Evolutionary conservation across 257 asterid genomes (phyloP), one percentile per base, ranked within the genome.

Genomic region (Rubia yunnanensis): DNA sequence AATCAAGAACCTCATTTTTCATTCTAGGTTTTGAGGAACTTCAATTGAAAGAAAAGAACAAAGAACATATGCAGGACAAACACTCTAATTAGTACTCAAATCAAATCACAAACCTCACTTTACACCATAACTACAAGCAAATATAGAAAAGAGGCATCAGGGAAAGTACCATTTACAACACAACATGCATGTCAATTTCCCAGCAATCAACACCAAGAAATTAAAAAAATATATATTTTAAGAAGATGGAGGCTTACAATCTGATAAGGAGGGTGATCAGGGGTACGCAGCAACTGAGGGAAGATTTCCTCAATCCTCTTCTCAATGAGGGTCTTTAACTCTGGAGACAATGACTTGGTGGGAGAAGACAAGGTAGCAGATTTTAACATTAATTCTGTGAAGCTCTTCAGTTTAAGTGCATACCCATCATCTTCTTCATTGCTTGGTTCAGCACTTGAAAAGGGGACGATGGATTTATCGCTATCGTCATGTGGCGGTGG

Each of bases 191-290:
- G 67, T 41, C 26, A 23, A 39, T 14, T 5, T 39, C 17, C n/a
- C 2, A 28, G 10, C 14, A 61, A 44, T 36, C 22, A 34, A 60
- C 54, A 15, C 30, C 23, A 60, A 28, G 1, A 23, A 17, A 32
- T 4, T 14, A 50, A 50, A 7, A 20, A 50, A 50, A 35, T 3
- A 35, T 5, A 50, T 1, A 50, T 20, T 35, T 8, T 4, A 35
- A 50, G 8, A 24, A 52, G 64, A 24, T 20, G 14, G 41, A 49
- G 70, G 56, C 66, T 74, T 77, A 85, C 92, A 75, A 75, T 81
- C 35, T 83, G 73, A 71, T 85, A 85, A 64, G 92, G 83, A 58
- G 86, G 92, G 36, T 85, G 92, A 79, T 80, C 81, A 61, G 88
- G 88, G 23, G 84, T 71, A 60, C 48, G 70, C 49, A 70, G 67